Percentiles rank a stretch among this genome's conserved stretches.
Conservation (phyloP, 345 rosid genomes). For the Gossypioides kirkii region DNA sequence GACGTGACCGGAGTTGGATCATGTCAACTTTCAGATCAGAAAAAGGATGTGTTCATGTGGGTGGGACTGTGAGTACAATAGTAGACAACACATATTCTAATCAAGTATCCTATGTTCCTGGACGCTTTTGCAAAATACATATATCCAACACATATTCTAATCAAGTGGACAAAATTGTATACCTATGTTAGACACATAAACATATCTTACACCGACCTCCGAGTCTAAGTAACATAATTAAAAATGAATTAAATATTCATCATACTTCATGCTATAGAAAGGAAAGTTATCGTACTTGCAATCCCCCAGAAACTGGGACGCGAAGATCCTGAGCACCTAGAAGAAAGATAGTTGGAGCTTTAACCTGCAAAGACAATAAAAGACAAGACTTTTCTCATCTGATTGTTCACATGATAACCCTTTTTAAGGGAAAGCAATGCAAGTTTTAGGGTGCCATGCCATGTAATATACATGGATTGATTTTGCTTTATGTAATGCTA, state of each 20-base stretch:
- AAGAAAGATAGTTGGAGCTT: conserved; percentile 80
- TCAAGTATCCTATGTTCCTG: neutral
- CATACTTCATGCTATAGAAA: neutral
- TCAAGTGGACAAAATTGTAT: no score
- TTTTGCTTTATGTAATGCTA: conserved; percentile 14
- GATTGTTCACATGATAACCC: neutral
- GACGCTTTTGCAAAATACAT: neutral
- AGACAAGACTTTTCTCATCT: neutral
- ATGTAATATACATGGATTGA: neutral
- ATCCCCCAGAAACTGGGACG: conserved; percentile 73
- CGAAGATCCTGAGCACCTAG: conserved; percentile 86
- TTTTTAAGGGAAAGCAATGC: neutral
- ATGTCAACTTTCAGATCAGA: neutral
- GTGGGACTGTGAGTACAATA: neutral
- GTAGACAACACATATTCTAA: neutral
- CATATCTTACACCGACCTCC: neutral
- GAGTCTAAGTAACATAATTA: neutral
- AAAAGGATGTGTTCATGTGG: neutral
- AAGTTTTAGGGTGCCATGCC: neutral
- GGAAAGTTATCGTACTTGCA: conserved; percentile 53
- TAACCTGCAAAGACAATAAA: conserved; percentile 48
- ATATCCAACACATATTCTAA: neutral
- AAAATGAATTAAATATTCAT: neutral
- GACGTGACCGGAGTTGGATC: neutral
- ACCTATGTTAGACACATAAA: neutral